Evolutionary conservation across 805 yeast genomes (phyloP).

Genomic region (Candida verbasci): DNA sequence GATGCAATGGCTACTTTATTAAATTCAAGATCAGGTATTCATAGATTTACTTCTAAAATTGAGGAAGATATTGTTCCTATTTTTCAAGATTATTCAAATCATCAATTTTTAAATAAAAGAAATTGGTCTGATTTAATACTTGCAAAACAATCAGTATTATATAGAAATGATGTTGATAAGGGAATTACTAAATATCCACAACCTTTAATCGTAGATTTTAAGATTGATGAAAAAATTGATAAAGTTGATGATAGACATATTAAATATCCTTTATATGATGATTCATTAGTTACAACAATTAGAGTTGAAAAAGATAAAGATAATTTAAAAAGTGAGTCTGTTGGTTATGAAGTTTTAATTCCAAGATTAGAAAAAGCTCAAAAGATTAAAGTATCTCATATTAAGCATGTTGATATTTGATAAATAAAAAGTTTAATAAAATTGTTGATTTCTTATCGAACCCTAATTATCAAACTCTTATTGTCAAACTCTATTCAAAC

Average conservation of each 20-base stretch:
- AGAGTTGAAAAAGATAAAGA: conserved; percentile 65
- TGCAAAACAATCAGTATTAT: conserved; percentile 31
- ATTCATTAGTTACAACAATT: conserved; percentile 62
- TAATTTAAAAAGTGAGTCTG: conserved; percentile 48
- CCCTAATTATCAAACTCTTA: no score
- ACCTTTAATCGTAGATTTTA: conserved; percentile 20
- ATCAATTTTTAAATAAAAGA: conserved; percentile 57
- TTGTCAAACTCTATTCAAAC: no score
- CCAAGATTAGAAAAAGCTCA: conserved; percentile 49
- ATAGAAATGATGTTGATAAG: conserved; percentile 17
- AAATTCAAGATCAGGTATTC: conserved; percentile 62
- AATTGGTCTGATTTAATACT: conserved; percentile 72
- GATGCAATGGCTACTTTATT: conserved; percentile 74
- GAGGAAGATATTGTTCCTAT: conserved; percentile 81
- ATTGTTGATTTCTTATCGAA: no score
- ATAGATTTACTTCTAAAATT: conserved; percentile 58
- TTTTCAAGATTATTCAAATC: conserved; percentile 38
- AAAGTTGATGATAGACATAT: conserved; percentile 27
- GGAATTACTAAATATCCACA: conserved; percentile 37
- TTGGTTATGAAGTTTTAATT: conserved; percentile 64
- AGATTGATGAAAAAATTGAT: conserved; percentile 8
- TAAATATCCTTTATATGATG: conserved; percentile 52
- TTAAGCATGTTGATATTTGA: conserved; percentile 29
- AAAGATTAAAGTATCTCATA: conserved; percentile 22
- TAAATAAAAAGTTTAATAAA: no score